phyloP scores from a whole-genome alignment of 208 protist genomes.

The Tritrichomonas foetus region DNA sequence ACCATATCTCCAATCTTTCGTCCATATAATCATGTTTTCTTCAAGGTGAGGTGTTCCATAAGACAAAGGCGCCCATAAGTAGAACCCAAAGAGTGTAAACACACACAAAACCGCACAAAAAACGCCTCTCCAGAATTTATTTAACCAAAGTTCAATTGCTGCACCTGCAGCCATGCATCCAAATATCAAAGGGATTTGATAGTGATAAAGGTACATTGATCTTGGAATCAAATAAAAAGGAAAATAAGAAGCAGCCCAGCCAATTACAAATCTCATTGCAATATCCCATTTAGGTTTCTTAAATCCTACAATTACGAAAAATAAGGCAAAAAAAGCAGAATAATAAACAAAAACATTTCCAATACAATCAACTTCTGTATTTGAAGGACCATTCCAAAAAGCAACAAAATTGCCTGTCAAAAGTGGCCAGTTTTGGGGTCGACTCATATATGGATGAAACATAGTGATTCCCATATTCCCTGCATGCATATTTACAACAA shows the following conservation, averaged over 20 bases:
- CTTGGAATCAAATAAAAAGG: conserved; percentile 20
- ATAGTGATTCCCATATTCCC: background rate
- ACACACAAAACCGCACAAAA: background rate
- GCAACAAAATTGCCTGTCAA: background rate
- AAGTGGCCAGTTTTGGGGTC: background rate
- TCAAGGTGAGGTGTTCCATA: background rate
- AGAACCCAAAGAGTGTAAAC: background rate
- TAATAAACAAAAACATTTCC: conserved; percentile 30
- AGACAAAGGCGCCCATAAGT: background rate
- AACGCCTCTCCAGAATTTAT: background rate
- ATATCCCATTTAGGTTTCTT: background rate
- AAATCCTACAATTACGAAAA: background rate
- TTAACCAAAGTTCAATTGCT: background rate
- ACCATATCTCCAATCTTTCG: background rate
- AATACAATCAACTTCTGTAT: conserved; percentile 13
- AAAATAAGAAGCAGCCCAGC: background rate
- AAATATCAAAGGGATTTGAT: background rate
- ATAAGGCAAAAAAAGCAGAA: background rate
- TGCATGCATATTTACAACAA: background rate
- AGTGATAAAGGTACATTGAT: background rate
- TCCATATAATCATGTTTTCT: background rate
- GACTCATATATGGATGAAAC: conserved; percentile 22
- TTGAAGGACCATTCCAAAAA: background rate
- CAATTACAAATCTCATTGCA: background rate
- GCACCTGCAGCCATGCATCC: background rate